These are phyloP conservation scores for Paraleonurus japonicus DNA, from an alignment of 257 asterid species.

Conservation along the genomic window DNA sequence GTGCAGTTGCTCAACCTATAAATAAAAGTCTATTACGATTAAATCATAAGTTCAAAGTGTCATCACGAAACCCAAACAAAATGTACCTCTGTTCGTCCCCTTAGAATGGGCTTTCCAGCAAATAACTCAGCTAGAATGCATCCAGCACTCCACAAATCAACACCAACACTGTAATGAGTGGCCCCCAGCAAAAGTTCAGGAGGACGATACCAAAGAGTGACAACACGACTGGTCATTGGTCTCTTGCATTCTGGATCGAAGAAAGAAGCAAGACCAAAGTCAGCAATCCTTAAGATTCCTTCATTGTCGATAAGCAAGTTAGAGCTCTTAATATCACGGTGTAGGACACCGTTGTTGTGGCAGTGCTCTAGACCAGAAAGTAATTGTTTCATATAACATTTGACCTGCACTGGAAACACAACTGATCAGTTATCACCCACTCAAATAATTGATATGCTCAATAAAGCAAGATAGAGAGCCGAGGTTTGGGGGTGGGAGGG, in stretches of 20 bases:
- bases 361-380: constrained; percentile 89
- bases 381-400: constrained; percentile 81
- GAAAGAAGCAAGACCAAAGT: constrained; percentile 84
- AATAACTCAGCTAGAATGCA: constrained; percentile 85
- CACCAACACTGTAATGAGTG: constrained; percentile 68
- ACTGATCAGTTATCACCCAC: constrained; percentile 14
- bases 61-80: not conserved
- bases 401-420: constrained; percentile 52
- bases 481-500: no score
- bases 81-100: constrained; percentile 88
- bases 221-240: constrained; percentile 93
- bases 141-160: constrained; percentile 95
- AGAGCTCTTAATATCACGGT: constrained; percentile 88
- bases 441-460: not conserved
- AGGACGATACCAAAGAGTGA: constrained; percentile 95
- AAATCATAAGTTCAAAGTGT: not conserved
- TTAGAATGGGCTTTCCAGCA: constrained; percentile 75
- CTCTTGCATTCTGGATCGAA: constrained; percentile 52
- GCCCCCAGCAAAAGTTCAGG: constrained; percentile 94
- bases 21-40: not conserved
- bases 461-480: not conserved
- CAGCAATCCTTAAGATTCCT: constrained; percentile 82
- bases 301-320: constrained; percentile 75
- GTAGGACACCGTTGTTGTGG: constrained; percentile 79
- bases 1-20: constrained; percentile 95